Conservation (phyloP, 2,329 filamentous ascomycete species). For the Aspergillus chevalieri region DNA sequence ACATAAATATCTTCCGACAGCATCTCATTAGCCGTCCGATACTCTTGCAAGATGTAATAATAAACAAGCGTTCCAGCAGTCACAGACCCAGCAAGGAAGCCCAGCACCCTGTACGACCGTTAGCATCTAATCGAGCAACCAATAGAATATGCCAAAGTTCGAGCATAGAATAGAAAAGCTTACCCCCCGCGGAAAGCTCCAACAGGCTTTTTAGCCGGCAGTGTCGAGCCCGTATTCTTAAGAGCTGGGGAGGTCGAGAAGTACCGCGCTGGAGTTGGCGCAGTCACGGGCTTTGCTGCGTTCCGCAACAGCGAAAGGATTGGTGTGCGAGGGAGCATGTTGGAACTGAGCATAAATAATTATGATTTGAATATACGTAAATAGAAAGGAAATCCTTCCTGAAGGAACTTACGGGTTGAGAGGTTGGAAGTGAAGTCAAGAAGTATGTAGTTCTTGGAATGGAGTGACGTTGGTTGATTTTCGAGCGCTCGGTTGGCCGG, state of each 20-base stretch:
- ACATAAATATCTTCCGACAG: conserved; percentile 95
- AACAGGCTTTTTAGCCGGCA: conserved; percentile 59
- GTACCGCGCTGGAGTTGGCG: conserved; percentile 19
- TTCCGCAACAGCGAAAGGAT: conserved; percentile 14
- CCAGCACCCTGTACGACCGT: conserved; percentile 61
- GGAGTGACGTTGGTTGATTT: conserved; percentile 1
- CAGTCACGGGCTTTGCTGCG: conserved; percentile 13
- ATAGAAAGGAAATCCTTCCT: conserved; percentile 4
- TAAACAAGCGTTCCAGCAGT: conserved; percentile 76
- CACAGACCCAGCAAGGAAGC: conserved; percentile 80
- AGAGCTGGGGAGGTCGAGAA: conserved; percentile 35
- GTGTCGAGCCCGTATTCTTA: conserved; percentile 30
- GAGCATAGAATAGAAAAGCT: conserved; percentile 22
- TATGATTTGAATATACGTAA: background rate
- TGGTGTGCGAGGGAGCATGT: conserved; percentile 1
- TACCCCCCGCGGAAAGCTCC: conserved; percentile 68
- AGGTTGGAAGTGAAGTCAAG: background rate
- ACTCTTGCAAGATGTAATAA: conserved; percentile 88
- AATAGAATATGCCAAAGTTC: background rate
- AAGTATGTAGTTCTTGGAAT: background rate
- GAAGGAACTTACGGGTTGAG: background rate
- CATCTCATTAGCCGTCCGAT: conserved; percentile 87
- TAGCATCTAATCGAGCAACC: background rate
- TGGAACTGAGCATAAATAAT: background rate
- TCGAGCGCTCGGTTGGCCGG: conserved; percentile 7